Base-by-base conservation (phyloP, 352 stramenopile species). In the Pythium biforme region DNA sequence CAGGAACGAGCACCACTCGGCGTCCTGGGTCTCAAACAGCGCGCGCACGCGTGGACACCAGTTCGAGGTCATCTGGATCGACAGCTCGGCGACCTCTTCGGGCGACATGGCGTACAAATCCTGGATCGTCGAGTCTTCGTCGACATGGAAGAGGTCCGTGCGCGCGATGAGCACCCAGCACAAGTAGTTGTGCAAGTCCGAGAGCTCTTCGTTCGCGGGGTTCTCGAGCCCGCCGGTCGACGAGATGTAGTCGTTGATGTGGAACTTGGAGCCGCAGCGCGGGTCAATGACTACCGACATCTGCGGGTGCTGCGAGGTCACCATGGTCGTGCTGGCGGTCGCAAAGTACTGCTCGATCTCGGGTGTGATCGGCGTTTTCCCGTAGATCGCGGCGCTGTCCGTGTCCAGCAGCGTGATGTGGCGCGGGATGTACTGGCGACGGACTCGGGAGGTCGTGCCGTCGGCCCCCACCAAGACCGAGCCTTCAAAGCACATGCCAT, bases 231-330 rank as follows among this genome's bases (percentile, higher is more conserved):
- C 37, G 43, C 72, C 37, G 59, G 50, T 51, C 17, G 51, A 34
- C 7, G 46, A 41, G 23, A 71, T 64, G 37, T 72, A 81, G 43
- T 81, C 72, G 33, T 65, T 62, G n/a, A 74, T 46, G 41, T 86
- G 64, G 6, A 69, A 64, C 39, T 83, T 57, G 0, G 75, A 69
- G 8, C 66, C 69, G 53, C 64, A 70, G 22, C 68, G 69, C 27
- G 81, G 78, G 49, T 90, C 78, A 50, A 90, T 80, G 2, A 88
- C 68, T 0, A 90, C 75, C 23, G 76, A 73, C 71, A 88, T 82
- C 46, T 66, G 69, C 3, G 81, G 81, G 19, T 72, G 49, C 14
- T 79, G 64, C 33, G 62, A 74, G 37, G 76, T 69, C 14, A 86
- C 65, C 55, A 87, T 69, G 0, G 77, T 88, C 23, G 70, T 88